These are phyloP conservation scores for Scenedesmus sp. DNA, from an alignment of 163 green algal species.

Conservation along the genomic window DNA sequence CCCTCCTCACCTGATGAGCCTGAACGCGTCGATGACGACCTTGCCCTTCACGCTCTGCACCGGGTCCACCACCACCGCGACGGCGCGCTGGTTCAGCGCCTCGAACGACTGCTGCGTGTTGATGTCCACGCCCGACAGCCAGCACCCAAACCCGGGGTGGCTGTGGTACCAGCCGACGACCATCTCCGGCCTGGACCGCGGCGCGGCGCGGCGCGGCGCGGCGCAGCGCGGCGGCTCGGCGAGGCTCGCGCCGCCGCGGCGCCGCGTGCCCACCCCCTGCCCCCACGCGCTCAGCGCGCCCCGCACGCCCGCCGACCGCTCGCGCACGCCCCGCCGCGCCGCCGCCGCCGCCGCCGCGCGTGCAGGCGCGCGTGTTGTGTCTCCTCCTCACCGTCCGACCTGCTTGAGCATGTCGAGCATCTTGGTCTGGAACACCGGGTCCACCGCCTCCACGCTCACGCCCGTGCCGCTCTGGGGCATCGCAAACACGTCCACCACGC, in stretches of 20 bases:
- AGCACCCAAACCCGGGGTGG: slow-evolving; percentile 98
- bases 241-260: too few species aligned
- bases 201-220: too few species aligned
- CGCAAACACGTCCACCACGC: slow-evolving; percentile 98
- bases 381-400: slow-evolving; percentile 75
- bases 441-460: slow-evolving; percentile 98
- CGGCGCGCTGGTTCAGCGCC: slow-evolving; percentile 94
- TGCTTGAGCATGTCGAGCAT: slow-evolving; percentile 99
- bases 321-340: neutral
- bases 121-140: slow-evolving; percentile 98
- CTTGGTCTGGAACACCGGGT: slow-evolving; percentile 99
- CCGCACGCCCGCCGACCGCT: neutral
- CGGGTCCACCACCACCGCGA: slow-evolving; percentile 98
- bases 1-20: slow-evolving; percentile 76
- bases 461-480: slow-evolving; percentile 99
- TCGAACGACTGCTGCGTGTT: slow-evolving; percentile 99
- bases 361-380: neutral
- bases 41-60: slow-evolving; percentile 99
- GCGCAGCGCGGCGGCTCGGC: too few species aligned
- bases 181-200: slow-evolving; percentile 96
- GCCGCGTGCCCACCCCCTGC: too few species aligned
- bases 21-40: slow-evolving; percentile 99
- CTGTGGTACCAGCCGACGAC: slow-evolving; percentile 99
- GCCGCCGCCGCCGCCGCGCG: neutral
- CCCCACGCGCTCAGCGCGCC: neutral